A percentile compares a stretch with the other conserved stretches of the same genome.
Conservation (phyloP, 441 rosid genomes). For the Dalechampia spathulata region DNA sequence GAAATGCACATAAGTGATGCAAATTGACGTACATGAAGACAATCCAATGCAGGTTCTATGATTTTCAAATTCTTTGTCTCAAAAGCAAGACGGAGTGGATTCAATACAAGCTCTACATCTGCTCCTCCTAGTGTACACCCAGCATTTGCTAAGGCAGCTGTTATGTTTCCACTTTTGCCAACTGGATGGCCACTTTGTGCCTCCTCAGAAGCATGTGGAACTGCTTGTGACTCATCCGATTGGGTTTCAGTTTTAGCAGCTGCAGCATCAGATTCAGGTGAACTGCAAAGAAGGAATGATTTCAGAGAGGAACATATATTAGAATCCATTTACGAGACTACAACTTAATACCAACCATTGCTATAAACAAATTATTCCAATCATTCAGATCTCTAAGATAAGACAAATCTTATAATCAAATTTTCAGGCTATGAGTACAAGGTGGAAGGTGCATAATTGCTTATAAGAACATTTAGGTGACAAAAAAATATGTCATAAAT, state of each 20-base stretch:
- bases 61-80: constrained; percentile 89
- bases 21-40: constrained; percentile 80
- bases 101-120: constrained; percentile 81
- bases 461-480: neutral
- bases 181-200: constrained; percentile 34
- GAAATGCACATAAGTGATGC: neutral
- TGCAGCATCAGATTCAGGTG: constrained; percentile 52
- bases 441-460: neutral
- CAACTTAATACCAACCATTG: neutral
- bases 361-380: neutral
- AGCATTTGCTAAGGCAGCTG: constrained; percentile 72
- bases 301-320: neutral
- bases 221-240: constrained; percentile 31
- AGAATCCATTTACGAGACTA: constrained; percentile 7
- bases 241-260: constrained; percentile 40
- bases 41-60: constrained; percentile 94
- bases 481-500: too few relatives aligned
- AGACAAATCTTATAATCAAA: neutral
- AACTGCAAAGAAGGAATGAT: constrained; percentile 31
- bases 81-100: constrained; percentile 87
- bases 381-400: neutral
- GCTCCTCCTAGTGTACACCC: constrained; percentile 81
- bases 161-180: constrained; percentile 30
- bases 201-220: constrained; percentile 30
- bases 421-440: neutral